Conservation (phyloP, 495 filamentous ascomycete species). For the Hyaloscypha finlandica region DNA sequence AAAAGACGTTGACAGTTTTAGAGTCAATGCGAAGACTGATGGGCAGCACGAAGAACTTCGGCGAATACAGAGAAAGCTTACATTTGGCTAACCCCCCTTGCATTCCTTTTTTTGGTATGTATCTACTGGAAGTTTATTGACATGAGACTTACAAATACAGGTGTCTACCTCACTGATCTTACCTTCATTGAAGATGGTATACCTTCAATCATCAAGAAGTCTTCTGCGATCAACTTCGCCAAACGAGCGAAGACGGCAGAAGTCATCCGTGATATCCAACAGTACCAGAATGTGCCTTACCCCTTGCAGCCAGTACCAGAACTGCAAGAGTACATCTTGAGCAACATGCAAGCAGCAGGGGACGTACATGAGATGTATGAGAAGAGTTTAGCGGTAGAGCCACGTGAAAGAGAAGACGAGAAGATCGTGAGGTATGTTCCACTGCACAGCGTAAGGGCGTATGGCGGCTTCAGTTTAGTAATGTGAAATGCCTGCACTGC, state of each 20-base stretch:
- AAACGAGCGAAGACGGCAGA: conserved; percentile 98
- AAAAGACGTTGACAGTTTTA: conserved; percentile 73
- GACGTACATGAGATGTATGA: conserved; percentile 99
- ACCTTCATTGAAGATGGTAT: conserved; percentile 99
- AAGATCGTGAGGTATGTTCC: conserved; percentile 60
- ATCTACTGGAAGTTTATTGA: not conserved
- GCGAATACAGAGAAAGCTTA: conserved; percentile 89
- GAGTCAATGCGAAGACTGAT: conserved; percentile 93
- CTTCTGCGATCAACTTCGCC: conserved; percentile 95
- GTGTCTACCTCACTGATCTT: conserved; percentile 95
- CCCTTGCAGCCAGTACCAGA: conserved; percentile 84
- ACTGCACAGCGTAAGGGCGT: conserved; percentile 19
- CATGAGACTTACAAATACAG: conserved; percentile 45
- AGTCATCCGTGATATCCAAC: conserved; percentile 96
- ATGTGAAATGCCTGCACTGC: conserved; percentile 9
- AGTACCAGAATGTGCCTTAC: conserved; percentile 96
- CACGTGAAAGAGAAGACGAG: conserved; percentile 93
- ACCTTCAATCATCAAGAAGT: conserved; percentile 90
- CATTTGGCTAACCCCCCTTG: conserved; percentile 94
- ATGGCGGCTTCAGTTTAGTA: conserved; percentile 22
- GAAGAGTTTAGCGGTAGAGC: conserved; percentile 87
- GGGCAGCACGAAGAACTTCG: conserved; percentile 98
- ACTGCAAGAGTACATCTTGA: conserved; percentile 94
- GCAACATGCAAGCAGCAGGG: conserved; percentile 88
- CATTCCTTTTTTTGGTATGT: conserved; percentile 95